These are phyloP conservation scores for Coelastrella sp. DNA, from an alignment of 139 green algal genomes.

Conservation along the genomic window DNA sequence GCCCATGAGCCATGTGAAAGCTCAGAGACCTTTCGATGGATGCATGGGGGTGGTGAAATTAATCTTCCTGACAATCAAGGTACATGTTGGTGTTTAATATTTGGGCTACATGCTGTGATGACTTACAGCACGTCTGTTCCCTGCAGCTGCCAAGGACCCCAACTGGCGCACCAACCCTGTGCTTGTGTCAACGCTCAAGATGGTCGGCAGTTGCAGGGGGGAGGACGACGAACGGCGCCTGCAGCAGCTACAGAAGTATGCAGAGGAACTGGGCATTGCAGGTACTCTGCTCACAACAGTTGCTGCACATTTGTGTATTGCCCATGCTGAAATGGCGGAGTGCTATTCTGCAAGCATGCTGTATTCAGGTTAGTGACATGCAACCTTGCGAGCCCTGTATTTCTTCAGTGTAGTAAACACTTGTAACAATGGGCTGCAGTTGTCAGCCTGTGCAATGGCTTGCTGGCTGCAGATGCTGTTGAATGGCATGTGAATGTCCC, in stretches of 20 bases:
- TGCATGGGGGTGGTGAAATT: no score
- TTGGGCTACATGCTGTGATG: no score
- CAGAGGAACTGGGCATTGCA: conserved; percentile 56
- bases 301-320: not conserved
- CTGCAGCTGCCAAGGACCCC: conserved; percentile 20
- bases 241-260: conserved; percentile 60
- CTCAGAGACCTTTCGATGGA: no score
- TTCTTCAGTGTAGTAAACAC: no score
- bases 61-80: no score
- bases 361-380: no score
- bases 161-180: conserved; percentile 55
- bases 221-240: conserved; percentile 72
- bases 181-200: conserved; percentile 71
- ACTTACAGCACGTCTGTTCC: not conserved
- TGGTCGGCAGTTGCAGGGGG: conserved; percentile 82
- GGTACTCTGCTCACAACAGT: not conserved
- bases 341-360: no score
- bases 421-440: not conserved
- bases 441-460: not conserved
- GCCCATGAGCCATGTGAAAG: no score
- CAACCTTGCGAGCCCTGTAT: no score
- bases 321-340: no score
- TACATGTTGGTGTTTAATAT: no score
- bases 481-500: conserved; percentile 74
- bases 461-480: not conserved